Evolutionary conservation across 805 yeast species (phyloP).

Genomic region (Metschnikowia anglica): DNA sequence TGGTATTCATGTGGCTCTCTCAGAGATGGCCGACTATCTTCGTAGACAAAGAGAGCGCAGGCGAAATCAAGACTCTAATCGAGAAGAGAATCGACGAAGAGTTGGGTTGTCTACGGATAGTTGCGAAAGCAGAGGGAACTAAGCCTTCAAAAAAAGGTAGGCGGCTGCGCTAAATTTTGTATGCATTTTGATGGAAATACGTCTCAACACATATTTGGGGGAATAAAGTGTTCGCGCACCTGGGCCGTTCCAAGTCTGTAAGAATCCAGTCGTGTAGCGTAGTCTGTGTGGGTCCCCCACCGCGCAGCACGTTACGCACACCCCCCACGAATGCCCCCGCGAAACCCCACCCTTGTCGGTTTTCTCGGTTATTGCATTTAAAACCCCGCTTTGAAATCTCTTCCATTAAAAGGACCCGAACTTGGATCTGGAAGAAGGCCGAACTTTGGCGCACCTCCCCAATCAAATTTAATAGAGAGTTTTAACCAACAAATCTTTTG

Average conservation of each 20-base stretch:
- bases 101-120: conserved; percentile 27
- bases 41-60: conserved; percentile 72
- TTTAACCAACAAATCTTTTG: no score
- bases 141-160: background rate
- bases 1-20: conserved; percentile 79
- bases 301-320: background rate
- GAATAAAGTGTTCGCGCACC: no score
- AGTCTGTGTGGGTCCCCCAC: background rate
- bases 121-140: conserved; percentile 8
- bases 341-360: conserved; percentile 7
- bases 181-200: no score
- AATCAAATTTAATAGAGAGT: no score
- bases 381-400: background rate
- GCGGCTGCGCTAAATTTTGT: conserved; percentile 1
- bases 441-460: no score
- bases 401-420: background rate
- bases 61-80: conserved; percentile 63
- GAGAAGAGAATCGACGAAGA: conserved; percentile 61
- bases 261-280: no score
- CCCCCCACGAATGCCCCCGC: conserved; percentile 10
- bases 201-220: no score
- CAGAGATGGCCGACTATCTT: conserved; percentile 83
- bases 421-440: no score
- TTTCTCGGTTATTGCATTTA: background rate
- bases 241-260: no score